Base-by-base conservation (phyloP, 2,329 filamentous ascomycete genomes). In the Mycosphaerella sp. region DNA sequence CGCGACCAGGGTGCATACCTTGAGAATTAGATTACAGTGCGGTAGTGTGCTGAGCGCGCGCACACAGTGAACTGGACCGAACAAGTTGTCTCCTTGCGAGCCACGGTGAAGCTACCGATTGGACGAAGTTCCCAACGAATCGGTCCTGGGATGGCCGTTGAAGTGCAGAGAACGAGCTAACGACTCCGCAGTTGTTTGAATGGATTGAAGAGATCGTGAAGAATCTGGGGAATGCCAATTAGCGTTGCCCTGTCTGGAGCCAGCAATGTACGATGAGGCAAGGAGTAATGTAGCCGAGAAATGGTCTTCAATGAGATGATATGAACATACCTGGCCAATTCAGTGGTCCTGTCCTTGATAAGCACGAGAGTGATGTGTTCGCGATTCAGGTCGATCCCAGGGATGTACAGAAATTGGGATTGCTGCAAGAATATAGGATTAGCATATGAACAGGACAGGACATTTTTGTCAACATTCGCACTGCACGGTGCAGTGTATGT, bases 151-250 rank as follows among this genome's bases (percentile, higher is more conserved):
- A 23, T 49, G 48, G 34, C 26, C 17, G 48, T 51, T 58, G 53
- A 69, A 69, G 55, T 69, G 74, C 71, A 77, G 74, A 78, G 70
- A 73, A 75, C 75, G 76, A 78, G 70, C 73, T 76, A 78, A 78
- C 76, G 76, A 73, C 74, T 78, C 76, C 74, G 68, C 75, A 67
- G 65, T 38, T 38, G 34, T 60, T 55, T 62, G 54, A 60, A 52
- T 57, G 55, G 62, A 62, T 56, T 53, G 60, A 58, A 56, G 31
- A 43, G 57, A 63, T 66, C 68, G 70, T 70, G 68, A 63, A 70
- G 60, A 66, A 65, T 68, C 65, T 72, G 68, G 67, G 70, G 66
- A 74, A 75, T 75, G 71, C 69, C 48, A 36, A 45, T 66, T 66
- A 68, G 65, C 67, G 67, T 65, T 63, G n/a, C 40, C 62, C 68